These are phyloP conservation scores for Acer saccharum DNA, from an alignment of 345 rosid genomes.

Conservation along the genomic window DNA sequence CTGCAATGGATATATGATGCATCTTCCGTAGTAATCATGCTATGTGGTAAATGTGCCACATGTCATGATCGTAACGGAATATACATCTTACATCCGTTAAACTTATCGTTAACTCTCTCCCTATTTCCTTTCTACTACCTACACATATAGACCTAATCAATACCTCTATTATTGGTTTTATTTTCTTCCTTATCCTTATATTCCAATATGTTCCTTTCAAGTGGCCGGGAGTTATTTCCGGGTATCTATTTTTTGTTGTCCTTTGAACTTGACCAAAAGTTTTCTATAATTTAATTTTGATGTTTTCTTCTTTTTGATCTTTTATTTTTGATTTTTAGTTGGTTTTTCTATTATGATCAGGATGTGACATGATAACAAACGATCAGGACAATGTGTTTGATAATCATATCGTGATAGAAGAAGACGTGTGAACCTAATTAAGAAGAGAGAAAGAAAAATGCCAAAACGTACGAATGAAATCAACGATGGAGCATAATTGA, in stretches of 20 bases:
- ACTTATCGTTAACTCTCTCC: no score
- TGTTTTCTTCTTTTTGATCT: no score
- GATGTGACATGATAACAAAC: neutral
- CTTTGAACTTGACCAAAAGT: neutral
- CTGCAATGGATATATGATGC: no score
- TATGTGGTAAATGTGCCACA: no score
- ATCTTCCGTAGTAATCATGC: no score
- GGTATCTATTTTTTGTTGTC: neutral
- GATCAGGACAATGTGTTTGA: neutral
- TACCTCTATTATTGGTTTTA: neutral
- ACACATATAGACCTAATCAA: neutral
- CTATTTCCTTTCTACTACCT: no score
- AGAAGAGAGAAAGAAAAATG: neutral
- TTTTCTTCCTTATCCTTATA: neutral
- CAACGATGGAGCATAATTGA: neutral
- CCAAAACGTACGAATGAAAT: no score
- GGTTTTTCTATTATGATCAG: no score
- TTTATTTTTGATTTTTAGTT: neutral
- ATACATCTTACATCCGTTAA: no score
- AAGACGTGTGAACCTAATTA: neutral
- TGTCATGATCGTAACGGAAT: no score
- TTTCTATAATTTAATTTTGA: no score
- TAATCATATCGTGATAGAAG: no score
- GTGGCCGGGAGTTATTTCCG: neutral
- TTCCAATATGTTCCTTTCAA: neutral